Evolutionary conservation across 345 rosid species (phyloP).

Genomic region (Populus deltoides): DNA sequence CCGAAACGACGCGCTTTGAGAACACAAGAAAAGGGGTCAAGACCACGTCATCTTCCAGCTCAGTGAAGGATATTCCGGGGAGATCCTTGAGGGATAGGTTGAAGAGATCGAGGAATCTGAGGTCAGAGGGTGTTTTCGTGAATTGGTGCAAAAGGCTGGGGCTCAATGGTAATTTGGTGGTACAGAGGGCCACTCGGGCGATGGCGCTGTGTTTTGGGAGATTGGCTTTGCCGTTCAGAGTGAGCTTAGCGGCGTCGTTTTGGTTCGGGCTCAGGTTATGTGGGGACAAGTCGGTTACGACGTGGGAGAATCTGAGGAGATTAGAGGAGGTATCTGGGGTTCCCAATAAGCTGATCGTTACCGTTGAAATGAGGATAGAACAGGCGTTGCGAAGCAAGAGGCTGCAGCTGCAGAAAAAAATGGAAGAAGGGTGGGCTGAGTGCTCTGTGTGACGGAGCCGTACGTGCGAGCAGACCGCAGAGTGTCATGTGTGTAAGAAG

Average conservation of each 20-base stretch:
- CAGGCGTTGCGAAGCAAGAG: constrained; percentile 12
- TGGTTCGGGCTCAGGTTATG: constrained; percentile 38
- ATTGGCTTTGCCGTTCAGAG: constrained; percentile 25
- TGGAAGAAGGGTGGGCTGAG: constrained; percentile 52
- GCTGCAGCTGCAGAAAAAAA: not conserved
- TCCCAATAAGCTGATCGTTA: constrained; percentile 40
- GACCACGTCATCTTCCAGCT: not conserved
- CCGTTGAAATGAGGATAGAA: constrained; percentile 31
- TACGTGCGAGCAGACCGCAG: too few relatives aligned
- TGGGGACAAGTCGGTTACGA: constrained; percentile 6
- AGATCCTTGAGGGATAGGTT: constrained; percentile 3
- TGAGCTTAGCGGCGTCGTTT: constrained; percentile 41
- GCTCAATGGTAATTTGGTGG: constrained; percentile 14
- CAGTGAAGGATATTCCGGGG: not conserved
- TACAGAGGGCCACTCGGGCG: constrained; percentile 25
- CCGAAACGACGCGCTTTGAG: constrained; percentile 5
- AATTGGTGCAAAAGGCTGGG: constrained; percentile 42
- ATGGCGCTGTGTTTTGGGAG: constrained; percentile 24
- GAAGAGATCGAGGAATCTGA: constrained; percentile 4
- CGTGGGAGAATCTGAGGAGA: constrained; percentile 35
- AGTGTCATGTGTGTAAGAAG: not conserved
- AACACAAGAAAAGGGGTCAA: not conserved
- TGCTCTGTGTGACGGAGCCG: not conserved
- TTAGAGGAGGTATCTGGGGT: constrained; percentile 39
- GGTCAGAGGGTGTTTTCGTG: constrained; percentile 30